phyloP scores from a whole-genome alignment of 2,329 filamentous ascomycete species.

The Pseudopithomyces maydicus region DNA sequence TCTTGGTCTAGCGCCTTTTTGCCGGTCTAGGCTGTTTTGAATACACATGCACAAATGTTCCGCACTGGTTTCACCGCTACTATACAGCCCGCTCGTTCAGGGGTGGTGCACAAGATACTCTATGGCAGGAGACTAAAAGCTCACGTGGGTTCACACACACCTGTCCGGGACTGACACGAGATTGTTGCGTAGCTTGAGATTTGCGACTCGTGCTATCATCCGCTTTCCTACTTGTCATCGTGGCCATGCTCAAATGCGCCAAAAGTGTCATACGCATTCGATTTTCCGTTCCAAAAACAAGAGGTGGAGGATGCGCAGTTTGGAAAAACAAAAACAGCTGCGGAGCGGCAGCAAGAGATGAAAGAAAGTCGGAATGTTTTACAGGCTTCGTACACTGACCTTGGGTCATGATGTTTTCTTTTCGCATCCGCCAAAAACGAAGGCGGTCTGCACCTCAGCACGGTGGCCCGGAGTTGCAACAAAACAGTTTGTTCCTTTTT shows the following conservation, averaged over 20 bases:
- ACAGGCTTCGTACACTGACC: neutral
- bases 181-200: neutral
- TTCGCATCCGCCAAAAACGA: neutral
- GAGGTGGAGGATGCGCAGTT: neutral
- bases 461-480: neutral
- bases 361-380: neutral
- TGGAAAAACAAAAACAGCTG: neutral
- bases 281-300: neutral
- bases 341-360: neutral
- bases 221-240: neutral
- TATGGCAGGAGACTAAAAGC: neutral
- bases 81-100: neutral
- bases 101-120: neutral
- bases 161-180: neutral
- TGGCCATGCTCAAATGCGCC: neutral
- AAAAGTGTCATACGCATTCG: neutral
- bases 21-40: neutral
- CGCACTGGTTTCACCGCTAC: neutral
- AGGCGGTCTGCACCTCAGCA: neutral
- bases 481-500: neutral
- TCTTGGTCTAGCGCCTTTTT: neutral
- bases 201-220: neutral
- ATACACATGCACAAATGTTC: neutral
- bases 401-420: neutral
- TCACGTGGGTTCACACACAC: neutral